Percentiles rank a stretch among this genome's conserved stretches.
Evolutionary conservation across 257 asterid genomes (phyloP).

Genomic region (Osmanthus fragrans): DNA sequence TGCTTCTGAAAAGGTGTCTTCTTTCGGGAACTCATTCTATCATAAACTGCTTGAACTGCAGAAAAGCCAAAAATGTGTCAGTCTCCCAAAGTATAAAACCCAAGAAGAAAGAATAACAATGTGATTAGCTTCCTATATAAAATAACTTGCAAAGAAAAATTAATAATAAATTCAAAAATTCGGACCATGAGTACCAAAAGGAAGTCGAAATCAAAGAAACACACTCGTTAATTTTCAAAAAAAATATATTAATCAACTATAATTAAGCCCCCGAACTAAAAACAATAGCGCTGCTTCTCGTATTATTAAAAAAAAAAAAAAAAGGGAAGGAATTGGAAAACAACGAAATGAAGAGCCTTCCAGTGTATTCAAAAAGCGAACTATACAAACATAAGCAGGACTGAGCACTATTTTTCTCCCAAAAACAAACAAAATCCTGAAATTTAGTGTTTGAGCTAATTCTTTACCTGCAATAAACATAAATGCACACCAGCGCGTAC

Average conservation of each 20-base stretch:
- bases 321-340: neutral
- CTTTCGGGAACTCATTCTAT: constrained; percentile 77
- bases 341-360: neutral
- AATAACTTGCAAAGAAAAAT: neutral
- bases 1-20: constrained; percentile 96
- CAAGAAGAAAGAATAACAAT: too few species aligned
- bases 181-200: neutral
- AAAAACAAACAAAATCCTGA: neutral
- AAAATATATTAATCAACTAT: too few species aligned
- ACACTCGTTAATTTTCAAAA: neutral
- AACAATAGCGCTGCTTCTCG: too few species aligned
- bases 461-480: neutral
- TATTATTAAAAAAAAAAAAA: too few species aligned
- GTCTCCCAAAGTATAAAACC: neutral
- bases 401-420: neutral
- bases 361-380: neutral
- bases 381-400: neutral
- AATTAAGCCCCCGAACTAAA: too few species aligned
- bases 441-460: neutral
- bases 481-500: neutral
- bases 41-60: neutral
- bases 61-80: neutral
- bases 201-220: neutral
- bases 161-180: neutral
- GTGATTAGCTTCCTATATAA: neutral